These are phyloP conservation scores for Austroboletus eburneus DNA, from an alignment of 768 basidiomycete genomes.

Conservation along the genomic window DNA sequence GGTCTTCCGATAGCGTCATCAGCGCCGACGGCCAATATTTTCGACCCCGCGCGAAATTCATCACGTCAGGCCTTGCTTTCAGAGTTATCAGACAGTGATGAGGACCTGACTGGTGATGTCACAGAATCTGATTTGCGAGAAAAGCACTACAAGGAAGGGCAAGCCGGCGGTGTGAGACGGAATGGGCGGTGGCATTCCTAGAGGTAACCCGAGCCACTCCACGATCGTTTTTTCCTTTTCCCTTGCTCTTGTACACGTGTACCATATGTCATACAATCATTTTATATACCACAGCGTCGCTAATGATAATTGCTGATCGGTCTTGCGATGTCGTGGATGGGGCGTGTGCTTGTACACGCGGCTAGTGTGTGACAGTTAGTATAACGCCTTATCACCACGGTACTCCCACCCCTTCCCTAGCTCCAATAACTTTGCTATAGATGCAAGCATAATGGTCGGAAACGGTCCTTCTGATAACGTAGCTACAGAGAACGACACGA, in stretches of 20 bases:
- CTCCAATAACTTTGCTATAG: constrained; percentile 1
- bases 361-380: constrained; percentile 18
- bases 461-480: constrained; percentile 15
- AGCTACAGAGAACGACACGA: constrained; percentile 8
- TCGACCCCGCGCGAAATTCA: constrained; percentile 15
- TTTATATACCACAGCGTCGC: neutral
- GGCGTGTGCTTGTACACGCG: constrained; percentile 23
- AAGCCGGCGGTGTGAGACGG: constrained; percentile 46
- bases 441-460: constrained; percentile 21
- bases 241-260: constrained; percentile 13
- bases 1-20: constrained; percentile 27
- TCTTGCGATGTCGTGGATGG: too few relatives aligned
- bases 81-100: neutral
- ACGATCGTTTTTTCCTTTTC: too few relatives aligned
- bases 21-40: constrained; percentile 35
- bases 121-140: constrained; percentile 33
- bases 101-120: neutral
- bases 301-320: too few relatives aligned
- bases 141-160: constrained; percentile 52
- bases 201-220: too few relatives aligned
- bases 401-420: constrained; percentile 5
- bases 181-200: constrained; percentile 37
- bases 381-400: constrained; percentile 8
- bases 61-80: constrained; percentile 4
- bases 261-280: constrained; percentile 14